A percentile compares a stretch with the other conserved stretches of the same genome.
Conservation (phyloP, 345 rosid genomes). For the Bruguiera gymnorhiza region DNA sequence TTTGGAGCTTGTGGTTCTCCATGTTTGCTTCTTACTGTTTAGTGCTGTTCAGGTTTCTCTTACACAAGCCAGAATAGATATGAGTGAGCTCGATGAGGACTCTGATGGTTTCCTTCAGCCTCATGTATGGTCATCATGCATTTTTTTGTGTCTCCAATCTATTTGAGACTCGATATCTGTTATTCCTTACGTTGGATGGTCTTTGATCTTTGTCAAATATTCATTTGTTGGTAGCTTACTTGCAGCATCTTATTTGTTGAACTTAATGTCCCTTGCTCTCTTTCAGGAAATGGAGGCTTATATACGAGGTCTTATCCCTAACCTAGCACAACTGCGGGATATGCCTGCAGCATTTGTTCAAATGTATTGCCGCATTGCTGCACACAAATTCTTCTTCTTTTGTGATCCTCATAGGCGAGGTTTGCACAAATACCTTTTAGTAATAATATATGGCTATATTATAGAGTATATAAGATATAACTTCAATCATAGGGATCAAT, state of each 20-base stretch:
- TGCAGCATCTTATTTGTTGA: constrained; percentile 4
- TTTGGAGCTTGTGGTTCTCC: not conserved
- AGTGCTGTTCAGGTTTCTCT: constrained; percentile 75
- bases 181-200: constrained; percentile 9
- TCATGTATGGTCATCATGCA: constrained; percentile 43
- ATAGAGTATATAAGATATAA: too few relatives aligned
- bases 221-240: constrained; percentile 2
- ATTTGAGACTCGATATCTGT: constrained; percentile 2
- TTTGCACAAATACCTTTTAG: constrained; percentile 23
- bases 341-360: constrained; percentile 81
- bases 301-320: constrained; percentile 92
- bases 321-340: constrained; percentile 89
- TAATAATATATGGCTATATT: not conserved
- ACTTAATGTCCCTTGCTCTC: constrained; percentile 19
- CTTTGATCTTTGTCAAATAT: not conserved
- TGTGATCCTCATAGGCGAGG: constrained; percentile 99
- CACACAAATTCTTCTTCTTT: constrained; percentile 97
- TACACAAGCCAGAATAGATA: constrained; percentile 97
- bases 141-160: constrained; percentile 1
- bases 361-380: constrained; percentile 95
- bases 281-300: constrained; percentile 94
- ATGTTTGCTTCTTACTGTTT: constrained; percentile 13
- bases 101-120: constrained; percentile 97
- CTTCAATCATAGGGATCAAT: too few relatives aligned
- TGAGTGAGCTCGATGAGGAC: constrained; percentile 99